These are phyloP conservation scores for Bothriochloa decipiens DNA, from an alignment of 176 grass and related monocot genomes.

Conservation along the genomic window DNA sequence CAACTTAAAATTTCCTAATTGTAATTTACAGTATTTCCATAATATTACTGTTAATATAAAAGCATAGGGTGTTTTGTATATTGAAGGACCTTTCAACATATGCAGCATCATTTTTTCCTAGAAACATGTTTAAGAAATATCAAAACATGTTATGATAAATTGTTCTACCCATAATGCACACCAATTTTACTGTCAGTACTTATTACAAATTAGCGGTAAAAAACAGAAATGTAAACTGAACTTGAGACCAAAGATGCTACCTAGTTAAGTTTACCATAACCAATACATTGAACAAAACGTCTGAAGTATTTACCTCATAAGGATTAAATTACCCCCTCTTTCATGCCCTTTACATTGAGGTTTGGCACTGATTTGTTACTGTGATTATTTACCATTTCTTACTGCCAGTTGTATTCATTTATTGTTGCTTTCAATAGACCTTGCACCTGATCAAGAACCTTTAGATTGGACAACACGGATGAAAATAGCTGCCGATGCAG, in stretches of 20 bases:
- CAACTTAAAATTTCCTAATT: slow-evolving; percentile 15
- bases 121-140: slow-evolving; percentile 1
- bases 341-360: slow-evolving; percentile 7
- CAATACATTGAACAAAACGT: neutral
- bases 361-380: neutral
- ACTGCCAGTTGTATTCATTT: neutral
- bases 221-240: neutral
- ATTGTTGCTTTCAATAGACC: slow-evolving; percentile 53
- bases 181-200: neutral
- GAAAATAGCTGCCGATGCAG: slow-evolving; percentile 78
- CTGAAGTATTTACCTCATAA: slow-evolving; percentile 6
- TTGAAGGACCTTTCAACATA: neutral
- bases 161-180: neutral
- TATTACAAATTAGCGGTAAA: neutral
- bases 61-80: neutral
- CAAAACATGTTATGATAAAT: slow-evolving; percentile 23
- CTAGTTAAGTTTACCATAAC: slow-evolving; percentile 9
- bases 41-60: slow-evolving; percentile 19
- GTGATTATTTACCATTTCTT: slow-evolving; percentile 23
- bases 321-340: neutral
- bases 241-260: neutral
- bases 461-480: slow-evolving; percentile 82
- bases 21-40: neutral
- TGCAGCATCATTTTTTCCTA: neutral
- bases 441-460: slow-evolving; percentile 50